Conservation (phyloP, 306 rosid species). For the Corylus heterophylla region DNA sequence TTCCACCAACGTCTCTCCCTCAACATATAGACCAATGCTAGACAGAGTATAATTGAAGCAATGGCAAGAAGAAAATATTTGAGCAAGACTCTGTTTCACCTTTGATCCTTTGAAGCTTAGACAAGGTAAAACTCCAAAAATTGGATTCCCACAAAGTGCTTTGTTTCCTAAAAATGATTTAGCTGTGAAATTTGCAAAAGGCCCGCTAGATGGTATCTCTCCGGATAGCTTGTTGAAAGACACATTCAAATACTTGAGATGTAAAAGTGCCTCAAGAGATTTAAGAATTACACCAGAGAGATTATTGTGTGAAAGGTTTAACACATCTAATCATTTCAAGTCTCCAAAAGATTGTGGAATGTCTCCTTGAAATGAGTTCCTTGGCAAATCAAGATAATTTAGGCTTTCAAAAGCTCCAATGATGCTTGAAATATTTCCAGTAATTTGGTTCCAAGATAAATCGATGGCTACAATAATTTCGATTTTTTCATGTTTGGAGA, state of each 20-base stretch:
- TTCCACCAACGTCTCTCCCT: no score
- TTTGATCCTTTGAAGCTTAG: background rate
- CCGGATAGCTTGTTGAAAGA: background rate
- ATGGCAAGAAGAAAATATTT: background rate
- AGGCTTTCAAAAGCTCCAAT: background rate
- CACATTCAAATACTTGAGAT: background rate
- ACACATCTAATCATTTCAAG: no score
- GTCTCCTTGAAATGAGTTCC: no score
- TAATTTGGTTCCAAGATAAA: background rate
- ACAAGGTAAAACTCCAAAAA: background rate
- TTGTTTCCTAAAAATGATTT: background rate
- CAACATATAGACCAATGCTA: background rate
- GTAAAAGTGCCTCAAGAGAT: no score
- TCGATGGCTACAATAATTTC: background rate
- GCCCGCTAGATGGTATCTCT: background rate
- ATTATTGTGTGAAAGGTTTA: no score
- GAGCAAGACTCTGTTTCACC: background rate
- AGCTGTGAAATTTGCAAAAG: slow-evolving; percentile 5
- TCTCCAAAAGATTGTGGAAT: no score
- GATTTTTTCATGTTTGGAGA: background rate
- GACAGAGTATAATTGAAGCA: background rate
- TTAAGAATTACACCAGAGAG: no score
- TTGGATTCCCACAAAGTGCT: background rate
- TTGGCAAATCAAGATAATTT: background rate
- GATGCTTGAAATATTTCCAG: background rate